Conservation (phyloP, 495 filamentous ascomycete genomes). For the Penicillium steckii region DNA sequence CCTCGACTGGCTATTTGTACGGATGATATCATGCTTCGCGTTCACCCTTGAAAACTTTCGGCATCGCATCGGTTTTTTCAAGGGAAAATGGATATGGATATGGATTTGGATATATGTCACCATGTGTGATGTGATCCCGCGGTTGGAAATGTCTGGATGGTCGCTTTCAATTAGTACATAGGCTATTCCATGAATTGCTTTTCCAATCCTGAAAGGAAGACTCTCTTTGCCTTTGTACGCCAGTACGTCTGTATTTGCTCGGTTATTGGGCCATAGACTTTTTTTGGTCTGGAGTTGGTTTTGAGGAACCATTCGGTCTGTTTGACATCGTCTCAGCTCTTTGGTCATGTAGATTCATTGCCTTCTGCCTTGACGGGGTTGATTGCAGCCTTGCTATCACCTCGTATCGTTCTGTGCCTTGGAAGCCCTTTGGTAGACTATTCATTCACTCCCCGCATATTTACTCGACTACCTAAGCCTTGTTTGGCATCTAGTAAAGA, state of each 20-base stretch:
- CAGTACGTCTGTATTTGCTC: not conserved
- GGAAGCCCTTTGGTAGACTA: too few relatives aligned
- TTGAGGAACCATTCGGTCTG: too few relatives aligned
- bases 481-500: too few relatives aligned
- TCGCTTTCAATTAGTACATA: conserved; percentile 31
- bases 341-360: too few relatives aligned
- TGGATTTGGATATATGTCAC: conserved; percentile 18
- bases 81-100: conserved; percentile 20
- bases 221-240: conserved; percentile 5
- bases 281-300: not conserved
- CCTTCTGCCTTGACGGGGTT: too few relatives aligned
- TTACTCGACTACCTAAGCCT: too few relatives aligned
- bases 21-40: conserved; percentile 37
- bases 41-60: conserved; percentile 30
- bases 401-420: too few relatives aligned
- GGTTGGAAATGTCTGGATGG: conserved; percentile 23
- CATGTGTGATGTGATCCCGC: conserved; percentile 20
- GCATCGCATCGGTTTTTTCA: conserved; percentile 28
- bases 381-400: too few relatives aligned
- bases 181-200: conserved; percentile 33
- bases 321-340: too few relatives aligned
- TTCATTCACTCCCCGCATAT: too few relatives aligned
- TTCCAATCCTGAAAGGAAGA: conserved; percentile 31
- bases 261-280: too few relatives aligned
- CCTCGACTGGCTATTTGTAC: conserved; percentile 34